phyloP scores from a whole-genome alignment of 2,329 filamentous ascomycete genomes.

The Calonectria multiphialidica region DNA sequence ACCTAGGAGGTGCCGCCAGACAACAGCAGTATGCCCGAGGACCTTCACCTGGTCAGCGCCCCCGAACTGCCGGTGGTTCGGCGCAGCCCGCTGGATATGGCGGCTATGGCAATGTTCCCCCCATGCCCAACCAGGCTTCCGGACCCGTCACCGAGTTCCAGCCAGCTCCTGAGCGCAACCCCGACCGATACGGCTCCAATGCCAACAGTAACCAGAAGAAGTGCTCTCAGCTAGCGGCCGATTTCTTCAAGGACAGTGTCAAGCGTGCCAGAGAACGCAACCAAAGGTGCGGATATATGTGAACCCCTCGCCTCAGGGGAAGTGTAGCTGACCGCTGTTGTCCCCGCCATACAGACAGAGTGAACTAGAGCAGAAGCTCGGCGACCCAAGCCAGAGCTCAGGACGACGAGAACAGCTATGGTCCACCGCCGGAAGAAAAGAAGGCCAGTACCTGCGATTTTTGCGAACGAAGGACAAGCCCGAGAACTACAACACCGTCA shows the following conservation, averaged over 20 bases:
- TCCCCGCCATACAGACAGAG: conserved; percentile 74
- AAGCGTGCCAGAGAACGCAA: conserved; percentile 96
- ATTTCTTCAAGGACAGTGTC: conserved; percentile 99
- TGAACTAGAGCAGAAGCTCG: conserved; percentile 88
- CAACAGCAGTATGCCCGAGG: conserved; percentile 78
- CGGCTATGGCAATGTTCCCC: conserved; percentile 74
- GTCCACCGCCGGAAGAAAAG: conserved; percentile 86
- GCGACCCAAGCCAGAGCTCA: conserved; percentile 80
- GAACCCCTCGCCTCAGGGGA: background rate
- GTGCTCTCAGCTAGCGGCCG: conserved; percentile 78
- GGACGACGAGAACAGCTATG: conserved; percentile 86
- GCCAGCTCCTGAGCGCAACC: conserved; percentile 85
- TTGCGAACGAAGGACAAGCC: conserved; percentile 92
- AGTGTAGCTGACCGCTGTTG: conserved; percentile 25
- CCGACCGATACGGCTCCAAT: conserved; percentile 78
- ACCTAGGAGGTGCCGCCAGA: conserved; percentile 81
- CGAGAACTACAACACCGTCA: conserved; percentile 94
- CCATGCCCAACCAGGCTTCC: conserved; percentile 71
- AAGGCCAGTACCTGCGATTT: conserved; percentile 94
- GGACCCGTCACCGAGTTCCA: conserved; percentile 79
- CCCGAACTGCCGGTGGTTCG: conserved; percentile 83
- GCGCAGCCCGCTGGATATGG: conserved; percentile 73
- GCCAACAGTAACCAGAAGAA: conserved; percentile 79
- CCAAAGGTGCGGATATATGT: conserved; percentile 74
- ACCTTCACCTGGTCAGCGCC: conserved; percentile 79